Conservation (phyloP, 345 rosid genomes). For the Citrus inodora region DNA sequence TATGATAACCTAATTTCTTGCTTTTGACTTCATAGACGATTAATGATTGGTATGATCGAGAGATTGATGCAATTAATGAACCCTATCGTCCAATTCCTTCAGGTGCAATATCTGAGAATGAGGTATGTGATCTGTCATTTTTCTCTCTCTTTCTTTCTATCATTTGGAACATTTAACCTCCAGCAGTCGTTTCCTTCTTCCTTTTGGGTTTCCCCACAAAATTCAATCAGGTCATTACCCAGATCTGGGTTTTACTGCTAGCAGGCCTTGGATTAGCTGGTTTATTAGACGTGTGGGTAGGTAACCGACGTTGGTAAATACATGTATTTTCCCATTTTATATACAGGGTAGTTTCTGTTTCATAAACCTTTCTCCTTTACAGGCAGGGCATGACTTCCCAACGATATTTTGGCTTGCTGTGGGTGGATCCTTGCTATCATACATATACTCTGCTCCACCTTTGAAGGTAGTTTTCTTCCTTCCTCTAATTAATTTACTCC, state of each 20-base stretch:
- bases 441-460: slow-evolving; percentile 98
- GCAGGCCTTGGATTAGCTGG: slow-evolving; percentile 88
- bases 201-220: slow-evolving; percentile 1
- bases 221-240: slow-evolving; percentile 71
- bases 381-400: slow-evolving; percentile 92
- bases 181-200: background rate
- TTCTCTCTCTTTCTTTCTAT: background rate
- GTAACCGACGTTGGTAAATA: slow-evolving; percentile 24
- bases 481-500: slow-evolving; percentile 6
- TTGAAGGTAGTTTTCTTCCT: slow-evolving; percentile 58
- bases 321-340: slow-evolving; percentile 4
- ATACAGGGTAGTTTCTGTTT: background rate
- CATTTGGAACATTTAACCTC: background rate
- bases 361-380: slow-evolving; percentile 29
- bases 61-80: slow-evolving; percentile 95
- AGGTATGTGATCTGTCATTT: slow-evolving; percentile 39
- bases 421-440: slow-evolving; percentile 96
- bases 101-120: slow-evolving; percentile 86
- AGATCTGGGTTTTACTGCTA: slow-evolving; percentile 82
- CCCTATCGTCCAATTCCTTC: slow-evolving; percentile 99
- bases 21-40: slow-evolving; percentile 52
- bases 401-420: slow-evolving; percentile 78
- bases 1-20: slow-evolving; percentile 1
- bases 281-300: slow-evolving; percentile 84
- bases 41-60: slow-evolving; percentile 96